Evolutionary conservation across 306 rosid genomes (phyloP).

Genomic region (Acacia confusa): DNA sequence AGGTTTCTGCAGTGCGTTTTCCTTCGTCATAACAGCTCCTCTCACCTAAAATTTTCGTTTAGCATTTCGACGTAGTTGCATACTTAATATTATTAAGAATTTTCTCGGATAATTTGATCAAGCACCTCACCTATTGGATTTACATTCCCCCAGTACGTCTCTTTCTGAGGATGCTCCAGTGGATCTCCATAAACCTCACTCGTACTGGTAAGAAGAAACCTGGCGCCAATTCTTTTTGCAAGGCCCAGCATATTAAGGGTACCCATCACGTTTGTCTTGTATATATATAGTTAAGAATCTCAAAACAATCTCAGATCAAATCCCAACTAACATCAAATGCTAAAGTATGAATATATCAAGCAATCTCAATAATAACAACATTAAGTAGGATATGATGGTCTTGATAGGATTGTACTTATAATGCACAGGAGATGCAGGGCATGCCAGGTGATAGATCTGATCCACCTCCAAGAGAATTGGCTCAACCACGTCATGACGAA

Average conservation of each 20-base stretch:
- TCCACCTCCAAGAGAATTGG: conserved; percentile 72
- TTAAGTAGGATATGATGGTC: conserved; percentile 67
- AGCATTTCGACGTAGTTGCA: neutral
- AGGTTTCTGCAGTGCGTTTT: conserved; percentile 92
- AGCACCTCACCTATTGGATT: conserved; percentile 87
- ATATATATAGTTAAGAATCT: conserved; percentile 48
- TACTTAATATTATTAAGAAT: conserved; percentile 24
- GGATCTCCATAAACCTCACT: conserved; percentile 99
- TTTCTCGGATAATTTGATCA: neutral
- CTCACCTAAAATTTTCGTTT: conserved; percentile 59
- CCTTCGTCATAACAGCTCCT: conserved; percentile 99
- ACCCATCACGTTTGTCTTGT: conserved; percentile 93
- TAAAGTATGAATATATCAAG: neutral
- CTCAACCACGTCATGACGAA: conserved; percentile 69
- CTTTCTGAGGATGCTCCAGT: conserved; percentile 96
- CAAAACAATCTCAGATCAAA: conserved; percentile 19
- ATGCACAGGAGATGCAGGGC: conserved; percentile 81
- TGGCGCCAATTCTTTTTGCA: conserved; percentile 87
- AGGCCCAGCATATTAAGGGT: conserved; percentile 82
- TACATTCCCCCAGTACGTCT: conserved; percentile 98
- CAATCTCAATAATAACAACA: neutral
- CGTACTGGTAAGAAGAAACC: conserved; percentile 79
- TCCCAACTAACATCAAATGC: neutral
- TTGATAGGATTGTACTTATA: conserved; percentile 77
- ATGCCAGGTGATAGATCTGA: conserved; percentile 82